Evolutionary conservation across 2,329 filamentous ascomycete genomes (phyloP), one percentile per base, ranked within the genome.

Genomic region (Xylariaceae sp.): DNA sequence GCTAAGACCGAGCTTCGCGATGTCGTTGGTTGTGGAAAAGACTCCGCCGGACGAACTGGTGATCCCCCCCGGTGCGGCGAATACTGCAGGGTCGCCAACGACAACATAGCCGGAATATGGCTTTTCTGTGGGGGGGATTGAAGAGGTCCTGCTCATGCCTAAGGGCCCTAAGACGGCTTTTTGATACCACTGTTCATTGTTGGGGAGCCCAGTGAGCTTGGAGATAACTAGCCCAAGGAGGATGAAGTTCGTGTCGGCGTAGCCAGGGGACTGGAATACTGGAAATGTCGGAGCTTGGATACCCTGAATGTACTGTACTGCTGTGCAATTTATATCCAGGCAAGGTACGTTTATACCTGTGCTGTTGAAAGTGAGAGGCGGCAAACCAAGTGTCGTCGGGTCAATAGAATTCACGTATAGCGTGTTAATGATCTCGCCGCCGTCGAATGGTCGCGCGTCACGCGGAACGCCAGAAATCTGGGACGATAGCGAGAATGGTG

Each of bases 1-100:
- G 21, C 73, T 69, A 40, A 69, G 65, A 7, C 75, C 76, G n/a
- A 76, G 64, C 12, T 61, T 65, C 14, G 74, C 66, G 9, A 78
- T 58, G 58, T 78, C 74, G 46, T 67, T 70, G 6, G 69, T 62
- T 1, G 69, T 71, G 21, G 69, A 68, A 63, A 73, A 76, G 11
- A 75, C 41, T 2, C 71, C 73, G 8, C 68, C 73, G 8, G 71
- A 65, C 8, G 65, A 58, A 14, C 40, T 50, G 12, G 61, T 60
- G 41, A 66, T 60, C 9, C 56, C 63, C 21, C 61, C 61, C 19
- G 60, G 44, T 9, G 23, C 31, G 1, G 60, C 53, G 34, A 67
- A 67, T 3, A 1, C 51, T 3, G 24, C 16, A 1, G 28, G 11
- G 6, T 43, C 34, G 2, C 51, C 61, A 7, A 53, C 45, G 24